phyloP scores from a whole-genome alignment of 495 filamentous ascomycete genomes.

The Cenococcum geophilum region DNA sequence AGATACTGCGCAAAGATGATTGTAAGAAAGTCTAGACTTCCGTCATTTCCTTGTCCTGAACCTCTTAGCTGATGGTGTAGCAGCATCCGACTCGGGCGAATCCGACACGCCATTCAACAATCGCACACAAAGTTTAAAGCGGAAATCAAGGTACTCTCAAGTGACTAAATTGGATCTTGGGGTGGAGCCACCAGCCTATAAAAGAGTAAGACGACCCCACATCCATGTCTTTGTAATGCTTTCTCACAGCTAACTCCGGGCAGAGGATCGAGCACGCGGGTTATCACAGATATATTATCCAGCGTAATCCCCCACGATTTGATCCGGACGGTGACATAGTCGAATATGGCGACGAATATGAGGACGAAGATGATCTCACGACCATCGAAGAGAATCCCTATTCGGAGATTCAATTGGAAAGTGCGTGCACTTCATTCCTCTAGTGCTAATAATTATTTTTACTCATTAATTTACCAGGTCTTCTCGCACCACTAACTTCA shows the following conservation, averaged over 20 bases:
- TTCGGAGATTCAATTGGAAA: constrained; percentile 70
- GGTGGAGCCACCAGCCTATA: constrained; percentile 71
- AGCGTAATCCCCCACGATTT: constrained; percentile 62
- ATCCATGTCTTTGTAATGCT: neutral
- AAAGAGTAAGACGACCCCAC: constrained; percentile 54
- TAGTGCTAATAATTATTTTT: constrained; percentile 1
- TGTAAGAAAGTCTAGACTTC: constrained; percentile 24
- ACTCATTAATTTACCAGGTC: constrained; percentile 48
- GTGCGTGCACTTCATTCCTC: constrained; percentile 46
- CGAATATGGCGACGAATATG: constrained; percentile 65
- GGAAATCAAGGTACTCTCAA: constrained; percentile 70
- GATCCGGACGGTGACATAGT: constrained; percentile 86
- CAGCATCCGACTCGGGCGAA: constrained; percentile 84
- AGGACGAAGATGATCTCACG: constrained; percentile 65
- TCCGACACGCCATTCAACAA: constrained; percentile 68
- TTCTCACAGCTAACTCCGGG: constrained; percentile 14
- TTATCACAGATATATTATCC: constrained; percentile 75
- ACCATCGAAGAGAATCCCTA: constrained; percentile 79
- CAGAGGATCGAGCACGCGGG: constrained; percentile 82
- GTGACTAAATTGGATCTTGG: constrained; percentile 66
- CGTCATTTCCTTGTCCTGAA: constrained; percentile 21
- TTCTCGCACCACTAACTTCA: constrained; percentile 80
- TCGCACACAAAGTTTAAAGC: constrained; percentile 86
- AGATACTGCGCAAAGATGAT: constrained; percentile 42
- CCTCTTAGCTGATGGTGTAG: constrained; percentile 8